Evolutionary conservation across 2,329 filamentous ascomycete genomes (phyloP).

Genomic region (Hypoxylon sp.): DNA sequence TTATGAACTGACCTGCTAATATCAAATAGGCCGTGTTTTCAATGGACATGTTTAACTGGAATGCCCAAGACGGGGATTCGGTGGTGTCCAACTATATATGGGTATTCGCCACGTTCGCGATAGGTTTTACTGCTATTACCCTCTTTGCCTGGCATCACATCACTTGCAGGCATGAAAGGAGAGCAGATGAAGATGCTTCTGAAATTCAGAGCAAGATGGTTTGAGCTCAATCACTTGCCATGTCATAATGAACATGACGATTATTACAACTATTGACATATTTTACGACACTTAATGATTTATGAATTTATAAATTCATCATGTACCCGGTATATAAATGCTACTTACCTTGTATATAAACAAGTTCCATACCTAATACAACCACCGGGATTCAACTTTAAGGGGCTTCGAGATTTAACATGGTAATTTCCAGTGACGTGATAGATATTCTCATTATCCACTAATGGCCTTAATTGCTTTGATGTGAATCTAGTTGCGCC

Average conservation of each 20-base stretch:
- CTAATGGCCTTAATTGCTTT: too few species aligned
- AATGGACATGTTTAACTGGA: constrained; percentile 52
- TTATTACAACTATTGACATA: neutral
- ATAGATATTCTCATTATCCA: too few species aligned
- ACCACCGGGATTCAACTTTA: neutral
- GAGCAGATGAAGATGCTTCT: neutral
- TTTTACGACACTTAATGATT: neutral
- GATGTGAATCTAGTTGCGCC: too few species aligned
- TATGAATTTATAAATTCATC: neutral
- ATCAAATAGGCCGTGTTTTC: constrained; percentile 49
- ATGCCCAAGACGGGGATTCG: constrained; percentile 38
- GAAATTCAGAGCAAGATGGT: constrained; percentile 20
- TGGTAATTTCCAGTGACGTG: too few species aligned
- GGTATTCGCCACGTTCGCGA: constrained; percentile 46
- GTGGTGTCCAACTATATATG: constrained; percentile 51
- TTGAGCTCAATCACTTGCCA: neutral
- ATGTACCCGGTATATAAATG: neutral
- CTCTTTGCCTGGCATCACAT: constrained; percentile 40
- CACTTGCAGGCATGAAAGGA: constrained; percentile 15
- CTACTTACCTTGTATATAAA: neutral
- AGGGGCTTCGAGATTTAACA: neutral
- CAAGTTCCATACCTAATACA: neutral
- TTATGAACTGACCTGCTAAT: neutral
- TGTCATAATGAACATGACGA: constrained; percentile 11
- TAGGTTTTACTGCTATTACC: constrained; percentile 45